phyloP scores from a whole-genome alignment of 805 yeast genomes.

The Jamesozyma gamospora region DNA sequence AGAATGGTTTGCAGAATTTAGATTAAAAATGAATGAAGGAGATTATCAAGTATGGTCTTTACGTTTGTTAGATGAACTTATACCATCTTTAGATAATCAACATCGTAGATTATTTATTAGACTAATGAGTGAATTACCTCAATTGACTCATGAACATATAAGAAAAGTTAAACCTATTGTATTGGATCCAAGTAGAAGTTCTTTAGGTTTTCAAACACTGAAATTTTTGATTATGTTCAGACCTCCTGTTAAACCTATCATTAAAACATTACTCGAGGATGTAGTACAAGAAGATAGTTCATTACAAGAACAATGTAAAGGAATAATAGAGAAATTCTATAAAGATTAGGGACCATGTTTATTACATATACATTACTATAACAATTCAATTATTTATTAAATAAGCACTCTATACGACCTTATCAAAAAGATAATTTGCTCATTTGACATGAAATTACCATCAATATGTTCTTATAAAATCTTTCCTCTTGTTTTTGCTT shows the following conservation, averaged over 20 bases:
- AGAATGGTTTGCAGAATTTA: slow-evolving; percentile 67
- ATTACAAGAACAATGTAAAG: slow-evolving; percentile 19
- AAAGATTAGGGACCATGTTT: background rate
- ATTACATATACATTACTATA: no score
- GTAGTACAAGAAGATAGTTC: slow-evolving; percentile 20
- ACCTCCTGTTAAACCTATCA: slow-evolving; percentile 58
- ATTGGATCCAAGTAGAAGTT: slow-evolving; percentile 72
- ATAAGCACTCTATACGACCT: no score
- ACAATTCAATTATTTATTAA: no score
- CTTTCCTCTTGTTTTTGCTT: no score
- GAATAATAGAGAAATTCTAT: slow-evolving; percentile 21
- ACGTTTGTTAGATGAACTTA: slow-evolving; percentile 61
- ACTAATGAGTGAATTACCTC: slow-evolving; percentile 80
- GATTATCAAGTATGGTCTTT: slow-evolving; percentile 59
- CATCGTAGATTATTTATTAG: slow-evolving; percentile 78
- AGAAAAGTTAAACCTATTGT: slow-evolving; percentile 62
- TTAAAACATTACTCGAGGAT: slow-evolving; percentile 23
- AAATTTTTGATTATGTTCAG: slow-evolving; percentile 80
- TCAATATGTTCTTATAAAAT: no score
- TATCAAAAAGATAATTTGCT: no score
- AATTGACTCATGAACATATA: slow-evolving; percentile 52
- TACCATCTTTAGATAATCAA: slow-evolving; percentile 73
- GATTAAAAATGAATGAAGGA: slow-evolving; percentile 9
- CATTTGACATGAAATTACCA: no score
- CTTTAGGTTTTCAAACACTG: slow-evolving; percentile 73